A percentile compares a stretch with the other conserved stretches of the same genome.
phyloP scores from a whole-genome alignment of 257 asterid genomes.

The Sherardia arvensis region DNA sequence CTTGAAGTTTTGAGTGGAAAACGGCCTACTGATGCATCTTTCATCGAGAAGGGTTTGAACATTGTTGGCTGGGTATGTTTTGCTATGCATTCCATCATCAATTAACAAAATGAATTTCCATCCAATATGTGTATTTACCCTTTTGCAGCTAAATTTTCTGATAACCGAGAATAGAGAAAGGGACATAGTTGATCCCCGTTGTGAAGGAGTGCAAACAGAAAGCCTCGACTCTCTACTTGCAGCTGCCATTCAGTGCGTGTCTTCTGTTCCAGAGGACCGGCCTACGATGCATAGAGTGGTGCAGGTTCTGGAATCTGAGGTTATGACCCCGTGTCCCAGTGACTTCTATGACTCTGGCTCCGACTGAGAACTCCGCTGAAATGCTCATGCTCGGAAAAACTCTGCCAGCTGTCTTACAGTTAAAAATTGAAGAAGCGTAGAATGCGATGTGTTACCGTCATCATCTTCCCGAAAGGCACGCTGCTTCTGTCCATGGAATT shows the following conservation, averaged over 20 bases:
- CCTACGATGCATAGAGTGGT: conserved; percentile 91
- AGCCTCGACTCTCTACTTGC: conserved; percentile 70
- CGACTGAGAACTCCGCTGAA: conserved; percentile 36
- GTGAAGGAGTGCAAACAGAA: conserved; percentile 71
- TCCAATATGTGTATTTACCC: not conserved
- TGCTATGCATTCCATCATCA: not conserved
- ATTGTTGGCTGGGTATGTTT: conserved; percentile 79
- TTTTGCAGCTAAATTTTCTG: conserved; percentile 63
- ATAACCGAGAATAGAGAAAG: conserved; percentile 66
- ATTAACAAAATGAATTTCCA: not conserved
- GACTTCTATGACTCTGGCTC: conserved; percentile 85
- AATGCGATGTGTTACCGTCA: conserved; percentile 18
- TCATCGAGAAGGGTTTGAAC: conserved; percentile 77
- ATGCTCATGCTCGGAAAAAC: not conserved
- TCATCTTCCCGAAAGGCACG: not conserved
- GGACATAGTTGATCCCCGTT: conserved; percentile 69
- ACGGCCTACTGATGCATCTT: conserved; percentile 77
- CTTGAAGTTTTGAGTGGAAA: conserved; percentile 67
- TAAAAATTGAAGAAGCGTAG: conserved; percentile 12
- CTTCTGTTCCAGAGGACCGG: conserved; percentile 79
- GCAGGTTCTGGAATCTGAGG: conserved; percentile 85
- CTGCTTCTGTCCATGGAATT: conserved; percentile 2
- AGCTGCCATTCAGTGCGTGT: conserved; percentile 77
- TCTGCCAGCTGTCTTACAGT: conserved; percentile 24
- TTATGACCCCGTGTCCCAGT: conserved; percentile 85